Base-by-base conservation (phyloP, 768 basidiomycete genomes). In the Saitozyma podzolica region DNA sequence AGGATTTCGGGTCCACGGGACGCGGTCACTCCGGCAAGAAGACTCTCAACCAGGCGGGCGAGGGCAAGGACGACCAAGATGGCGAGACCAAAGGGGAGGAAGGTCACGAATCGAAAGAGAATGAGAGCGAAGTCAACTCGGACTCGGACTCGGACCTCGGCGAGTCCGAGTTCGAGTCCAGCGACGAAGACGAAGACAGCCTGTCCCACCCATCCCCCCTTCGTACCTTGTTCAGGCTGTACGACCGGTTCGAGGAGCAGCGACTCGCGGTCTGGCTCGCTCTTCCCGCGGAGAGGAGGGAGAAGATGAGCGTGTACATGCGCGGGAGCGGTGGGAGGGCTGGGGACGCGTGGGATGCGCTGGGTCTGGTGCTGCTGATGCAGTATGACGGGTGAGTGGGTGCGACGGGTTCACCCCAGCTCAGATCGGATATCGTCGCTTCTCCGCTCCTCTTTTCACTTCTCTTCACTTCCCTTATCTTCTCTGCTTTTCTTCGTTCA, bases 171-270 rank as follows among this genome's bases (percentile, higher is more conserved):
- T 45, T 40, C 7, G 56, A 40, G 0, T n/a, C 40, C 1, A 16
- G 19, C 19, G 40, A 43, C 16, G 49, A 50, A 11, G 60, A 65
- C 37, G 59, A 59, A 14, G 53, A 45, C 19, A 53, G 55, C 40
- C 14, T 50, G 9, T 56, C 62, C 7, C 60, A 68, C 40, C 45
- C 68, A 4, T 72, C 63, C 59, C 69, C 71, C 6, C 58, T 75
- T 10, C 49, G 65, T 19, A 56, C 65, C 7, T 62, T 75, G 19
- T 73, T 75, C 62, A 37, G 69, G 5, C 56, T 75, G 19, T 67
- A 72, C 56, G 74, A 72, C 55, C 51, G 74, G 39, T 75, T 67
- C 64, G 74, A 75, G 50, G 74, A 75, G 50, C 68, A 69, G 50
- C 48, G 71, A 43, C 58, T 75, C 37, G 74, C 74, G 5, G 62